These are phyloP conservation scores for Petunia secreta DNA, from an alignment of 257 asterid species.

Conservation along the genomic window DNA sequence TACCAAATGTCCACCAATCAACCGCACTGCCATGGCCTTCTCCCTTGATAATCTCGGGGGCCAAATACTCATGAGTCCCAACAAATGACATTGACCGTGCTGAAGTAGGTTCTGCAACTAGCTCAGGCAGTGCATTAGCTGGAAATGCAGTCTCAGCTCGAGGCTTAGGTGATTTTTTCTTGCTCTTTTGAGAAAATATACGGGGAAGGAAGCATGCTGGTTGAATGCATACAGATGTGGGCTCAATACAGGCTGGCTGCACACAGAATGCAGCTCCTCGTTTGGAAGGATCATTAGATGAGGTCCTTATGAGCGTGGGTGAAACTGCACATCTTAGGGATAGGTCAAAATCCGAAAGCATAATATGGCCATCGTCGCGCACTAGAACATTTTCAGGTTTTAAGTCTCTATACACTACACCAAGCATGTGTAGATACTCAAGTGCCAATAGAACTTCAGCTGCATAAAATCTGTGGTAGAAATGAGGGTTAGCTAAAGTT, in stretches of 20 bases:
- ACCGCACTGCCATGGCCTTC: constrained; percentile 93
- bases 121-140: constrained; percentile 60
- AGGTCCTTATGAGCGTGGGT: constrained; percentile 63
- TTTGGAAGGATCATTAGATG: constrained; percentile 50
- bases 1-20: constrained; percentile 94
- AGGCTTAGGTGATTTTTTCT: constrained; percentile 53
- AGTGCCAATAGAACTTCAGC: constrained; percentile 84
- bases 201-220: constrained; percentile 80
- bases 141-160: constrained; percentile 47
- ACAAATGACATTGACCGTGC: constrained; percentile 89
- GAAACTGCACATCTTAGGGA: constrained; percentile 78
- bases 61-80: constrained; percentile 79
- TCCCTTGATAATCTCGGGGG: constrained; percentile 83
- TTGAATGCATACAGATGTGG: constrained; percentile 67
- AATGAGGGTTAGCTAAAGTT: neutral
- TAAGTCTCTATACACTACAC: constrained; percentile 78
- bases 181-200: constrained; percentile 61
- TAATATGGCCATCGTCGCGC: constrained; percentile 86
- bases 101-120: constrained; percentile 77
- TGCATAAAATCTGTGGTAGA: constrained; percentile 66
- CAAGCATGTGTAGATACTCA: constrained; percentile 89
- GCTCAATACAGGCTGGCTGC: constrained; percentile 80
- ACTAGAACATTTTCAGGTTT: constrained; percentile 84
- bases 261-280: constrained; percentile 70
- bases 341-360: constrained; percentile 87